These are phyloP conservation scores for Pseudopyricularia cyperi DNA, from an alignment of 2,329 filamentous ascomycete genomes.

Conservation along the genomic window DNA sequence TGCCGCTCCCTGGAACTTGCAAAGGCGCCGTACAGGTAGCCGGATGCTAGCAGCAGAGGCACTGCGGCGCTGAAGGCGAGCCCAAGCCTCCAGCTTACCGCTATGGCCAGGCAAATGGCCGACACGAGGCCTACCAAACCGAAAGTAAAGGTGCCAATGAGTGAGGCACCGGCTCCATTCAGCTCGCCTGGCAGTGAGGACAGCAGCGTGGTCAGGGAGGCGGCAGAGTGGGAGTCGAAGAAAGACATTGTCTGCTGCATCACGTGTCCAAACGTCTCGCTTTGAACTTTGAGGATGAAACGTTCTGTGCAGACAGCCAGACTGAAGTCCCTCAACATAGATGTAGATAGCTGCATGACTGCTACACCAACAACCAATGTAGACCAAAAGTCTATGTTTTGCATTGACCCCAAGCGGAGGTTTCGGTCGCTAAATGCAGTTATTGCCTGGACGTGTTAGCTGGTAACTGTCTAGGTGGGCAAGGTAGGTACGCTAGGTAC, in stretches of 20 bases:
- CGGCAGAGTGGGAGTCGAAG: background rate
- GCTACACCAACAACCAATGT: too few species aligned
- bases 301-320: background rate
- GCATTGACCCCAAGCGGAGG: too few species aligned
- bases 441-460: too few species aligned
- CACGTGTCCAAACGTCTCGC: background rate
- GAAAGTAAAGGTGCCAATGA: too few species aligned
- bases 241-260: background rate
- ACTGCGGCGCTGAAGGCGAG: background rate
- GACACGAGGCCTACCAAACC: too few species aligned
- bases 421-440: too few species aligned
- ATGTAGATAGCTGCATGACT: too few species aligned
- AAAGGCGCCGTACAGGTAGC: background rate
- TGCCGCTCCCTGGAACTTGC: background rate
- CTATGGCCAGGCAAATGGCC: background rate
- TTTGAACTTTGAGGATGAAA: background rate
- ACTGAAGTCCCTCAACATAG: too few species aligned
- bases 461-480: too few species aligned
- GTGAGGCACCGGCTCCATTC: too few species aligned
- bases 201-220: background rate
- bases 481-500: too few species aligned
- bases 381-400: too few species aligned
- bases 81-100: background rate
- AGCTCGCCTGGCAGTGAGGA: background rate
- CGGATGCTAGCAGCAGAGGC: background rate